phyloP scores from a whole-genome alignment of 805 yeast genomes.

The Saccharomyces jurei region DNA sequence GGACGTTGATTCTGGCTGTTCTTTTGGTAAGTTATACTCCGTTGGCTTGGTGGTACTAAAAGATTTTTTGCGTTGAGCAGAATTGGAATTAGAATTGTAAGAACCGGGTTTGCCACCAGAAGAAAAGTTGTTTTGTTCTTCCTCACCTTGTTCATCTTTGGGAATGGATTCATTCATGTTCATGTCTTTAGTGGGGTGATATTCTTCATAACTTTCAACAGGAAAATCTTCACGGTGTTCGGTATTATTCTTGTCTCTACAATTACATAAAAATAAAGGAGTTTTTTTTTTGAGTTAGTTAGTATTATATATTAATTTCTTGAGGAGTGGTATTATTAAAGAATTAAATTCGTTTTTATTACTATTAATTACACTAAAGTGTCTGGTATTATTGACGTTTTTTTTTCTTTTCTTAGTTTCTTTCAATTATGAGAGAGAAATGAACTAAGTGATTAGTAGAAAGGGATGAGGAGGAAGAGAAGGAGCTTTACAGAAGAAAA shows the following conservation, averaged over 20 bases:
- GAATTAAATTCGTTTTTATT: neutral
- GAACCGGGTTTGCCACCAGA: slow-evolving; percentile 3
- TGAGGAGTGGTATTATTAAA: neutral
- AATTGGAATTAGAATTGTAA: neutral
- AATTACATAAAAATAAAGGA: neutral
- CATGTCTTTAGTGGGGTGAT: slow-evolving; percentile 1
- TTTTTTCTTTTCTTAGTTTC: neutral
- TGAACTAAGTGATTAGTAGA: neutral
- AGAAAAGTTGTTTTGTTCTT: neutral
- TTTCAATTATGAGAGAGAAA: neutral
- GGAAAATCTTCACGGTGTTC: slow-evolving; percentile 13
- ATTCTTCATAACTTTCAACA: slow-evolving; percentile 10
- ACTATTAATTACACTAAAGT: neutral
- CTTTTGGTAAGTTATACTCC: neutral
- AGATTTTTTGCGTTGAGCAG: neutral
- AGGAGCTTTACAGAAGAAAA: neutral
- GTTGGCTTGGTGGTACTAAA: slow-evolving; percentile 6
- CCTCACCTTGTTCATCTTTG: slow-evolving; percentile 4
- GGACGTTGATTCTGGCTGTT: neutral
- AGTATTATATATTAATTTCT: neutral
- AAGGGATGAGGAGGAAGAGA: neutral
- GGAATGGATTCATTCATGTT: neutral
- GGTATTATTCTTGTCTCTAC: neutral
- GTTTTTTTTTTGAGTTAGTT: neutral
- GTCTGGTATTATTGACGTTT: neutral